A percentile compares a stretch with the other conserved stretches of the same genome.
Conservation (phyloP, 176 grass and related monocot genomes). For the Aegilops speltoides region DNA sequence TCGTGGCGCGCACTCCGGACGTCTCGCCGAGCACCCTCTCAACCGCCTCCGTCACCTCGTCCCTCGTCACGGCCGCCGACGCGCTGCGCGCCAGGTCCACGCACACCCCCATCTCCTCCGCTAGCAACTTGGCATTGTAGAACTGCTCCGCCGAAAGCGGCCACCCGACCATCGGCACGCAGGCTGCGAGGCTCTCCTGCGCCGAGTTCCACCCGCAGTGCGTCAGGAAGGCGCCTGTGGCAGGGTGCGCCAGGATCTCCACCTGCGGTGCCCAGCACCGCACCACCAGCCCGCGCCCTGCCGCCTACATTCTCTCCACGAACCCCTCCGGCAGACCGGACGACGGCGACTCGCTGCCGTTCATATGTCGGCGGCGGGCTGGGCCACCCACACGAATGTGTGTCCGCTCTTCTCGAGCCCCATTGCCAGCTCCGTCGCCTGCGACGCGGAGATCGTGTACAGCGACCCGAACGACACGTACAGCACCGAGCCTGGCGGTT, state of each 20-base stretch:
- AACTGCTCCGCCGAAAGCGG: neutral
- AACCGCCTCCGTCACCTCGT: no score
- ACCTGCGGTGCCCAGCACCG: conserved; percentile 43
- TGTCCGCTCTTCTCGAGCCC: neutral
- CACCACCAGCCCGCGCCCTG: conserved; percentile 3
- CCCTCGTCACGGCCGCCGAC: no score
- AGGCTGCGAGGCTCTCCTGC: no score
- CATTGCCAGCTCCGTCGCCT: conserved; percentile 22
- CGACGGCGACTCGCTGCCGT: neutral
- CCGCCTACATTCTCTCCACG: neutral
- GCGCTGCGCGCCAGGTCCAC: neutral
- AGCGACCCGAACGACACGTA: conserved; percentile 51
- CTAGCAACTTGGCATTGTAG: neutral
- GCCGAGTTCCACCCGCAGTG: conserved; percentile 53
- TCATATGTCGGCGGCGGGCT: neutral
- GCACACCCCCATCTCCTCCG: neutral
- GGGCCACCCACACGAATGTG: conserved; percentile 37
- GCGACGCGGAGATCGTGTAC: neutral
- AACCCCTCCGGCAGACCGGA: neutral
- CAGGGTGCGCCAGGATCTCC: conserved; percentile 20
- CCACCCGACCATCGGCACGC: neutral
- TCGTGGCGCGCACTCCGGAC: no score
- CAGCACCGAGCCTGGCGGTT: conserved; percentile 11
- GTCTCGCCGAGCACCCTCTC: no score
- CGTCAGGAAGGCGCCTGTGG: conserved; percentile 41